phyloP scores from a whole-genome alignment of 139 green algal genomes.

The Chlamydomonas sphaeroides region DNA sequence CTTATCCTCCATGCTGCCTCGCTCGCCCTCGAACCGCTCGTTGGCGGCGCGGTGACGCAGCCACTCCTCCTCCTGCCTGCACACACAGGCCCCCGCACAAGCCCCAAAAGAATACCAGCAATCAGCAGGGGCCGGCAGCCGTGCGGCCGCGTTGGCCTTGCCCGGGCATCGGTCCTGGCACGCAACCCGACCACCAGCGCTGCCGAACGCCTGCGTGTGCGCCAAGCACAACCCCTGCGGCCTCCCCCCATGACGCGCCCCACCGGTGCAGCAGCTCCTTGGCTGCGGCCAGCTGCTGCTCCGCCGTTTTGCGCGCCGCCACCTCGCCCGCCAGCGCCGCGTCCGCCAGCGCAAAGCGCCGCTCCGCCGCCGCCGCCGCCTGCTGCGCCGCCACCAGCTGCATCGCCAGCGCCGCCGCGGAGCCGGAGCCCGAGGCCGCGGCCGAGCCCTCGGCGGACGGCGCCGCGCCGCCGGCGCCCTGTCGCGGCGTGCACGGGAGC shows the following conservation, averaged over 20 bases:
- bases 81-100: too few species aligned
- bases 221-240: too few species aligned
- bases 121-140: neutral
- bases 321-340: conserved; percentile 35
- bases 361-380: neutral
- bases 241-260: too few species aligned
- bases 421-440: neutral
- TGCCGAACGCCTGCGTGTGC: too few species aligned
- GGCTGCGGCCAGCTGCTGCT: conserved; percentile 22
- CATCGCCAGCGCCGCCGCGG: neutral
- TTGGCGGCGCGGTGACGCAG: conserved; percentile 6
- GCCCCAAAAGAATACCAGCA: too few species aligned
- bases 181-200: too few species aligned
- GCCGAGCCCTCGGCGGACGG: neutral
- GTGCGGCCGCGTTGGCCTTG: too few species aligned
- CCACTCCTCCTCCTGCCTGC: conserved; percentile 37
- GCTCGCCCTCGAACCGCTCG: conserved; percentile 12
- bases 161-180: too few species aligned
- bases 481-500: neutral
- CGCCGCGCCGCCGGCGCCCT: too few species aligned
- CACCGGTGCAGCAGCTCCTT: conserved; percentile 28
- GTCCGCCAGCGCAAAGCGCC: conserved; percentile 15
- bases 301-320: conserved; percentile 7
- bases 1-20: neutral
- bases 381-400: conserved; percentile 20